Percentiles rank a stretch among this genome's conserved stretches.
Conservation (phyloP, 495 filamentous ascomycete genomes). For the Aspergillus mulundensis region DNA sequence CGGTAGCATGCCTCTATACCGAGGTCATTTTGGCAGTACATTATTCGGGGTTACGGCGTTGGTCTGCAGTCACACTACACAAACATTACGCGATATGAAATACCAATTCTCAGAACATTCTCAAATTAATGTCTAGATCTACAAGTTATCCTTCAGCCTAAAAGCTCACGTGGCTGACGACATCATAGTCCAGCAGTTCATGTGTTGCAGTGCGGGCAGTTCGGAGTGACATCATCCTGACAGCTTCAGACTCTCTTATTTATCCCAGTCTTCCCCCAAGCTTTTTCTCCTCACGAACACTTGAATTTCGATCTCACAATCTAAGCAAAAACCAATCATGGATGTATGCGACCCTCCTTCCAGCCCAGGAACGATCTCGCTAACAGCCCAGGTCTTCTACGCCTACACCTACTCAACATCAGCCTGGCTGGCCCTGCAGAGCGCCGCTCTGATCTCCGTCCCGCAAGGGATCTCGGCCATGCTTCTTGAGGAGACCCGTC, state of each 20-base stretch:
- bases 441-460: slow-evolving; percentile 57
- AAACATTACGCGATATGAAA: background rate
- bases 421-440: slow-evolving; percentile 65
- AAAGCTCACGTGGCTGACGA: background rate
- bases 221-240: background rate
- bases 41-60: slow-evolving; percentile 18
- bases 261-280: background rate
- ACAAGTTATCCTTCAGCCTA: background rate
- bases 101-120: background rate
- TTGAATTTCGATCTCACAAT: background rate
- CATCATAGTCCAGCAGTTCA: background rate
- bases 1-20: slow-evolving; percentile 16
- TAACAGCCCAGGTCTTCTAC: slow-evolving; percentile 53
- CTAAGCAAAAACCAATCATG: slow-evolving; percentile 2
- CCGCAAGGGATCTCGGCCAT: slow-evolving; percentile 63
- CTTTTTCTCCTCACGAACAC: background rate
- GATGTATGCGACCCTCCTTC: slow-evolving; percentile 4
- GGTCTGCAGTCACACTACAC: background rate
- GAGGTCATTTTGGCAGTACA: slow-evolving; percentile 1
- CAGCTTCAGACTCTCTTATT: background rate
- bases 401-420: slow-evolving; percentile 62
- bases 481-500: slow-evolving; percentile 54
- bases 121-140: background rate
- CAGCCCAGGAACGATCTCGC: background rate
- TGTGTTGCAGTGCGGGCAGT: background rate